These are phyloP conservation scores for Chlamydomonas incerta DNA, from an alignment of 139 green algal genomes.

Conservation along the genomic window DNA sequence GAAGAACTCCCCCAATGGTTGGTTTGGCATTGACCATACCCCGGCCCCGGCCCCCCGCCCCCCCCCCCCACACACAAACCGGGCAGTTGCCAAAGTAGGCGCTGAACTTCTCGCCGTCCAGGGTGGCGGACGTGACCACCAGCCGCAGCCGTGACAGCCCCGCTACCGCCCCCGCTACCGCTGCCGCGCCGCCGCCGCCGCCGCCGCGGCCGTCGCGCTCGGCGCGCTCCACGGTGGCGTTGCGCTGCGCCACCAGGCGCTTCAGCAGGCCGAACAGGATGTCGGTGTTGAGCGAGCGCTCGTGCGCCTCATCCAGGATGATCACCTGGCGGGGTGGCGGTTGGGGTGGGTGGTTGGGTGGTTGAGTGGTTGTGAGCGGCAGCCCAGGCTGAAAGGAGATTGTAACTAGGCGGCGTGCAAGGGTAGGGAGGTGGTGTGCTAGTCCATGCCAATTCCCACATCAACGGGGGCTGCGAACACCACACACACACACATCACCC, in stretches of 20 bases:
- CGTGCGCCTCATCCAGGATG: conserved; percentile 97
- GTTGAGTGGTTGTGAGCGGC: too few relatives aligned
- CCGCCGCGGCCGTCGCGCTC: background rate
- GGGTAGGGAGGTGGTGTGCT: too few relatives aligned
- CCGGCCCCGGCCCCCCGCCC: background rate
- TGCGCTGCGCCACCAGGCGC: conserved; percentile 53
- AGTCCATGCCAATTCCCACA: too few relatives aligned
- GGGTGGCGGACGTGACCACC: conserved; percentile 92
- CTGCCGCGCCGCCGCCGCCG: background rate
- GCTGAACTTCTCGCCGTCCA: conserved; percentile 92
- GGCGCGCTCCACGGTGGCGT: background rate
- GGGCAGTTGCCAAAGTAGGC: conserved; percentile 89
- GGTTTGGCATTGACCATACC: too few relatives aligned
- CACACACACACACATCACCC: too few relatives aligned
- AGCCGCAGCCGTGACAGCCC: conserved; percentile 70
- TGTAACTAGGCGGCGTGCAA: too few relatives aligned
- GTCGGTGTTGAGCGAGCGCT: conserved; percentile 96
- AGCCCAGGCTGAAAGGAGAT: too few relatives aligned
- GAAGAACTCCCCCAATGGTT: too few relatives aligned
- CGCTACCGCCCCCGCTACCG: background rate
- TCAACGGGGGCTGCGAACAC: too few relatives aligned
- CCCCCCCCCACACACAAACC: conserved; percentile 35
- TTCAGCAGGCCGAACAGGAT: conserved; percentile 98
- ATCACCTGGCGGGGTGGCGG: conserved; percentile 61
- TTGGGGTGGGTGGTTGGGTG: background rate